Percentiles rank a stretch among this genome's conserved stretches.
Evolutionary conservation across 1,284 basidiomycete genomes (phyloP).

Genomic region (Gomphus bonarii): DNA sequence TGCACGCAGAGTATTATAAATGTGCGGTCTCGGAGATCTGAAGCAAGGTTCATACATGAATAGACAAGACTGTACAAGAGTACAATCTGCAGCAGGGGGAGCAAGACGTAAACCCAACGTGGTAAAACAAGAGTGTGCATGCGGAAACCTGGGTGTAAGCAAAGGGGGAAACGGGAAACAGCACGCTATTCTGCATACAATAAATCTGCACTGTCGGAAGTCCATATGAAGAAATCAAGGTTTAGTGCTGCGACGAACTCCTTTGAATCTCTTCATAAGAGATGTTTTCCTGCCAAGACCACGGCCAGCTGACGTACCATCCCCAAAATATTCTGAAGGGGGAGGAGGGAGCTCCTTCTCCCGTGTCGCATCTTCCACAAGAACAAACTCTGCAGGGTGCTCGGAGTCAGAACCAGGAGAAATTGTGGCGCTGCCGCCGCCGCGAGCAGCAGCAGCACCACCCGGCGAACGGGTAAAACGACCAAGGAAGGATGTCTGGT

Average conservation of each 20-base stretch:
- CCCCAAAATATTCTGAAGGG: constrained; percentile 45
- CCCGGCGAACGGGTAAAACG: constrained; percentile 28
- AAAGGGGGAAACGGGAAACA: constrained; percentile 5
- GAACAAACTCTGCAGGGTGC: constrained; percentile 36
- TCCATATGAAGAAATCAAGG: background rate
- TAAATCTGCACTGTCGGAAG: background rate
- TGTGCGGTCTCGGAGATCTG: background rate
- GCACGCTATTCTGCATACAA: background rate
- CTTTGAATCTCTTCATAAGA: constrained; percentile 69
- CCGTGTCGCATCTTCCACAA: constrained; percentile 41
- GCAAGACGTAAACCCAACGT: constrained; percentile 4
- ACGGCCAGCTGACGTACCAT: constrained; percentile 22
- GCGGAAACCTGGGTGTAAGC: constrained; percentile 10
- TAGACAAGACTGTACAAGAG: constrained; percentile 11
- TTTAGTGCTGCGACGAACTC: constrained; percentile 34
- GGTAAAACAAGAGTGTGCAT: constrained; percentile 11
- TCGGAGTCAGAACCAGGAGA: constrained; percentile 39
- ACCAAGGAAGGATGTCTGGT: constrained; percentile 66
- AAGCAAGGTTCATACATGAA: constrained; percentile 5
- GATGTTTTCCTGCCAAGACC: constrained; percentile 64
- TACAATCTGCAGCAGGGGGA: constrained; percentile 8
- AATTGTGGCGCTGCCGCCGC: constrained; percentile 10
- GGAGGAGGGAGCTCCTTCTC: constrained; percentile 61
- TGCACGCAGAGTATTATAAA: constrained; percentile 26
- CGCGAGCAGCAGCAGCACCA: constrained; percentile 19